Evolutionary conservation across 768 basidiomycete genomes (phyloP), one percentile per base, ranked within the genome.

Genomic region (Xerocomellus intermedius): DNA sequence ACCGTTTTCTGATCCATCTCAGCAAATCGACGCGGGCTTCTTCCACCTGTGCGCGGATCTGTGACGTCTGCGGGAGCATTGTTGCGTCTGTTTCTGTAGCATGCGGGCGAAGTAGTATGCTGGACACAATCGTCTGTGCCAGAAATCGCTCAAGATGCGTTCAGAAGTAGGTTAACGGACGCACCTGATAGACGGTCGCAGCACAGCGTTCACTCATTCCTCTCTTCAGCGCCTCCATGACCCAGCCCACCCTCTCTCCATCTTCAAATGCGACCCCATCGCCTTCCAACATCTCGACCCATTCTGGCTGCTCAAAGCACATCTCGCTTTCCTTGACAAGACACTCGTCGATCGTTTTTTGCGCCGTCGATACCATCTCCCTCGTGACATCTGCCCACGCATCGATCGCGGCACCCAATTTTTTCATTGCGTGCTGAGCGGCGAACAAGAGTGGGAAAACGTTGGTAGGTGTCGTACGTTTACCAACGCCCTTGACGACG

Each of bases 241-340:
- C 79, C 81, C 81, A 82, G 42, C 91, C 87, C 0, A 96, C 83
- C 49, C 86, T 74, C 60, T 98, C 94, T 1, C 73, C 77, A 64
- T 93, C 90, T 58, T 87, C 87, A 65, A 91, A 91, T 28, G 83
- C 75, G 1, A 80, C 83, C 0, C 88, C 90, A 55, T 90, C 85
- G 2, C 79, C 78, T 56, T 87, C 82, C 74, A 95, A 79, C 42
- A 96, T 76, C 21, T 85, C 84, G 16, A 82, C 71, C 84, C 94
- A 93, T 22, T 92, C 90, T 4, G 73, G 60, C 49, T 82, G 79
- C 36, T 77, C 80, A 50, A 94, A 88, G 45, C 89, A 87, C 16
- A 75, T 77, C 17, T 85, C 84, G 4, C 85, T 77, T 35, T 85
- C 77, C 26, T 65, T 70, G 38, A 81, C 81, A 16, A 94, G 62